Conservation (phyloP, 2,329 filamentous ascomycete species). For the Metarhizium robertsii region DNA sequence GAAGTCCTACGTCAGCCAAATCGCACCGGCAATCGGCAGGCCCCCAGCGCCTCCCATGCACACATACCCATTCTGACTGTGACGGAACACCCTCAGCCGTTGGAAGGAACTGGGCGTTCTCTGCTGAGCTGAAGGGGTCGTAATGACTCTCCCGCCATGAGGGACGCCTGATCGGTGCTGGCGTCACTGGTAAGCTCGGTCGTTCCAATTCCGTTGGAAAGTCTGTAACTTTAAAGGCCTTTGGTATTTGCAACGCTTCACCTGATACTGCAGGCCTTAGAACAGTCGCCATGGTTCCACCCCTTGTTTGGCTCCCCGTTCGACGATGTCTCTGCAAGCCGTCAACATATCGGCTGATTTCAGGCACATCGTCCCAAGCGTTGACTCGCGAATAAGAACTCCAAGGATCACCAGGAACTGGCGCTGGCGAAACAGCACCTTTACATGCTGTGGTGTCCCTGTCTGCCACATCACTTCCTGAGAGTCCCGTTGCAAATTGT, state of each 20-base stretch:
- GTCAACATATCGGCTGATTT: constrained; percentile 82
- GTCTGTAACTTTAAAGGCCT: constrained; percentile 65
- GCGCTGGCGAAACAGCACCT: not conserved
- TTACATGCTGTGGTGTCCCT: not conserved
- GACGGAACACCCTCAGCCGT: constrained; percentile 73
- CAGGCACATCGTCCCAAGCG: constrained; percentile 86
- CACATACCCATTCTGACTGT: constrained; percentile 92
- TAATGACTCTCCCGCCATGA: constrained; percentile 50
- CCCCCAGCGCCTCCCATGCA: constrained; percentile 40
- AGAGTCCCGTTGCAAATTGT: not conserved
- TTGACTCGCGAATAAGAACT: constrained; percentile 66
- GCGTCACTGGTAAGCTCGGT: constrained; percentile 83
- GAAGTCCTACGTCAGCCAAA: constrained; percentile 41
- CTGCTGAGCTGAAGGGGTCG: constrained; percentile 36
- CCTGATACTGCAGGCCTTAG: not conserved
- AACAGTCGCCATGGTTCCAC: not conserved
- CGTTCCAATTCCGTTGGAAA: constrained; percentile 77
- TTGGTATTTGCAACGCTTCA: constrained; percentile 13
- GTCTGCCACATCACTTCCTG: not conserved
- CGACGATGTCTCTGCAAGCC: constrained; percentile 55
- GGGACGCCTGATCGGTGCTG: constrained; percentile 64
- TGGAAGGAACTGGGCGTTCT: constrained; percentile 51
- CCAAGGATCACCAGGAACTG: constrained; percentile 49
- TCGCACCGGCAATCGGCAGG: constrained; percentile 45
- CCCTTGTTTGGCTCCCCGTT: constrained; percentile 18